phyloP scores from a whole-genome alignment of 2,329 filamentous ascomycete genomes.

The Neocucurbitaria cava region DNA sequence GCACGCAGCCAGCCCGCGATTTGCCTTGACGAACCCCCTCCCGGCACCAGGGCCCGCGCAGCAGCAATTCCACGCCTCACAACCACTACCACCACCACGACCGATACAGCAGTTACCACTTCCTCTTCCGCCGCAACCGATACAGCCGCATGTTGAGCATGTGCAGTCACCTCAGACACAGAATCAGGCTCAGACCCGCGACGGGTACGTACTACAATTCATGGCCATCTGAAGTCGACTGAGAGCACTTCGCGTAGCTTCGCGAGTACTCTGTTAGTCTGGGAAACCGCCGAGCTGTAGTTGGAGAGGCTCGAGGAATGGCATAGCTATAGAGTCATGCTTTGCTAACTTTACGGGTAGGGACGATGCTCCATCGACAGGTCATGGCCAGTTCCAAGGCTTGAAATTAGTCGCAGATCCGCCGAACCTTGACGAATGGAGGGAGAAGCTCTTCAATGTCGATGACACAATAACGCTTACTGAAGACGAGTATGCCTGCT shows the following conservation, averaged over 20 bases:
- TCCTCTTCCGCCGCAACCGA: constrained; percentile 15
- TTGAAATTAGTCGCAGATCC: constrained; percentile 68
- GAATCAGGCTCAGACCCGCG: constrained; percentile 6
- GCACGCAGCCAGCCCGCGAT: constrained; percentile 33
- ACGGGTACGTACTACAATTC: not conserved
- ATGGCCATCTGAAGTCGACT: not conserved
- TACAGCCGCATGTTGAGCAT: constrained; percentile 17
- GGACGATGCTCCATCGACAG: constrained; percentile 51
- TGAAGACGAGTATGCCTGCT: constrained; percentile 69
- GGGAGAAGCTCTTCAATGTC: constrained; percentile 76
- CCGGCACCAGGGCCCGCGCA: constrained; percentile 20
- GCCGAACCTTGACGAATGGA: constrained; percentile 72
- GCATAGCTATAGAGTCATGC: not conserved
- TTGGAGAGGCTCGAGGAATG: not conserved
- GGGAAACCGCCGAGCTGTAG: not conserved
- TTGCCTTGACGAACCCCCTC: constrained; percentile 28
- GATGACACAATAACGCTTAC: constrained; percentile 74
- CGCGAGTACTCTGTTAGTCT: not conserved
- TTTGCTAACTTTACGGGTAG: not conserved
- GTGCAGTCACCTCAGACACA: constrained; percentile 7
- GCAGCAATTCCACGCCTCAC: constrained; percentile 26
- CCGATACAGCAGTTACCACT: constrained; percentile 19
- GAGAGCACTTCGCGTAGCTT: not conserved
- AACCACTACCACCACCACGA: constrained; percentile 19
- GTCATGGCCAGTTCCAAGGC: constrained; percentile 61